Evolutionary conservation across 23 red algal species (phyloP), one percentile per base, ranked within the genome.

Genomic region (Gracilaria domingensis): DNA sequence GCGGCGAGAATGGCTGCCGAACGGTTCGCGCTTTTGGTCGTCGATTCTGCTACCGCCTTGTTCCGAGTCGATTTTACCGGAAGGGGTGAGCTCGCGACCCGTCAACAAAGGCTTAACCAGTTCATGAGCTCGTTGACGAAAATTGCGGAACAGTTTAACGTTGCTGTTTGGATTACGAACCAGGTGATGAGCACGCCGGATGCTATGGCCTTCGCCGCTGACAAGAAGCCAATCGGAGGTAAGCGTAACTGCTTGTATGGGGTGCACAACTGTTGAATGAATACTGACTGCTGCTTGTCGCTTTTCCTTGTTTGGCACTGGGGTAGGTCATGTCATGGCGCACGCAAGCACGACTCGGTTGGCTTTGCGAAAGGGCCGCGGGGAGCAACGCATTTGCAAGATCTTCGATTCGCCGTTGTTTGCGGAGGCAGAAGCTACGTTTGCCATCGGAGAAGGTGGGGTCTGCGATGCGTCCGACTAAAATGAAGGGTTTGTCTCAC

Each of bases 351-450:
- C 96, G 28, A 98, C 96, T 44, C 75, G 96, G 60, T 60, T 98
- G 16, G 86, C 85, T 29, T 89, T 98, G 42, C 87, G 96, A 13
- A 98, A 98, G 55, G 96, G 96, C 36, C 90, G 96, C 30, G 96
- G 82, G 61, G 96, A 98, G 49, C 96, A 98, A 54, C 90, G 96
- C 60, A 95, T 98, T 85, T 91, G 89, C 57, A 98, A 98, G 79
- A 94, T 98, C 24, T 86, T 95, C 59, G 93, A 98, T 62, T 92
- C 86, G 26, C 96, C 96, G 14, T 81, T 89, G 84, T 82, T 92
- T 29, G 84, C 93, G 2, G 96, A 98, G 62, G 86, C 82, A 20
- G 96, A 98, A 66, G 92, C 96, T 35, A 98, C 96, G 1, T 98
- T 98, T 90, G 93, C 95, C 38, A 95, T 98, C 48, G 79, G 66